Evolutionary conservation across 176 grass and related monocot genomes (phyloP).

Genomic region (Zoysia japonica): DNA sequence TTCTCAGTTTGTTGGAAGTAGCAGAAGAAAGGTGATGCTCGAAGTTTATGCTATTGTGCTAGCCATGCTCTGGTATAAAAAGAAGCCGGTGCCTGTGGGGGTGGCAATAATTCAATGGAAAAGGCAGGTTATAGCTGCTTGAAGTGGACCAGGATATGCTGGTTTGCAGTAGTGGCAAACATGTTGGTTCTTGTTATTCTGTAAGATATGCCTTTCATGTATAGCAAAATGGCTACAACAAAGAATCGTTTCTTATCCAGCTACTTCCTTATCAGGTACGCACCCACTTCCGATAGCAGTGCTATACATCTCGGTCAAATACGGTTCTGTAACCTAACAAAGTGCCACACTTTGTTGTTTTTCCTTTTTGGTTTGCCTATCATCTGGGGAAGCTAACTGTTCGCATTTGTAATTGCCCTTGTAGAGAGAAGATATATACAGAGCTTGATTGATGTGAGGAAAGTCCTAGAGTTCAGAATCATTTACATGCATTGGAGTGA

Average conservation of each 20-base stretch:
- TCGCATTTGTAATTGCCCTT: slow-evolving; percentile 15
- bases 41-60: slow-evolving; percentile 43
- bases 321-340: slow-evolving; percentile 22
- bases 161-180: slow-evolving; percentile 48
- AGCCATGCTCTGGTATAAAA: slow-evolving; percentile 66
- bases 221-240: slow-evolving; percentile 33
- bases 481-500: neutral
- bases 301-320: slow-evolving; percentile 39
- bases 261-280: slow-evolving; percentile 38
- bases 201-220: slow-evolving; percentile 37
- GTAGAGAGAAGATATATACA: neutral
- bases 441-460: neutral
- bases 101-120: slow-evolving; percentile 71
- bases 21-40: slow-evolving; percentile 36
- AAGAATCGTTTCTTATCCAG: slow-evolving; percentile 42
- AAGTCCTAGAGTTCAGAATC: slow-evolving; percentile 14
- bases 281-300: slow-evolving; percentile 23
- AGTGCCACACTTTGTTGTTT: neutral
- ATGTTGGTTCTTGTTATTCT: slow-evolving; percentile 48
- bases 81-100: slow-evolving; percentile 41
- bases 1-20: slow-evolving; percentile 35
- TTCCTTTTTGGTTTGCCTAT: neutral
- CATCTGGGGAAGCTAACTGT: slow-evolving; percentile 10
- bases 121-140: slow-evolving; percentile 49
- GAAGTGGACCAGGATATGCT: slow-evolving; percentile 54